Conservation (phyloP, 176 grass and related monocot species). For the Ensete ventricosum region DNA sequence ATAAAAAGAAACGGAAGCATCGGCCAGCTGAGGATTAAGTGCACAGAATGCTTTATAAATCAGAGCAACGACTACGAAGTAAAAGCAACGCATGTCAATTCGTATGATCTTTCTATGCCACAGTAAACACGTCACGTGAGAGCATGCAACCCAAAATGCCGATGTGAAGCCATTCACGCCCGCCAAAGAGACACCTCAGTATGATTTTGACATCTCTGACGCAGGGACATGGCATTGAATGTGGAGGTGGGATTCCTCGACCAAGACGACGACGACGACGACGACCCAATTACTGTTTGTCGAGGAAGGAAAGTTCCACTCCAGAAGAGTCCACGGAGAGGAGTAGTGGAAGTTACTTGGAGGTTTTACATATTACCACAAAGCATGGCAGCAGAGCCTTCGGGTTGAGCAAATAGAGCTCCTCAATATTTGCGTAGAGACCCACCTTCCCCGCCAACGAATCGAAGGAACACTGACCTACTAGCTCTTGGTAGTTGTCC, state of each 20-base stretch:
- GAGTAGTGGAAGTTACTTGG: neutral
- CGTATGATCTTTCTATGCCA: no score
- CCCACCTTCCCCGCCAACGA: conserved; percentile 60
- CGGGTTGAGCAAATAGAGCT: conserved; percentile 55
- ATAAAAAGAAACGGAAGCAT: no score
- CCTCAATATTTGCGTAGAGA: conserved; percentile 38
- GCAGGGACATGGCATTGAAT: neutral
- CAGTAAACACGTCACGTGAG: no score
- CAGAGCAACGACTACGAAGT: no score
- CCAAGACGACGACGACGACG: no score
- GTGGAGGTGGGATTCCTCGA: neutral
- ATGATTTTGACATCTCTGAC: neutral
- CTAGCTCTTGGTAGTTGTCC: conserved; percentile 40
- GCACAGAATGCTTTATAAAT: no score
- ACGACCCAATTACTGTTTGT: neutral
- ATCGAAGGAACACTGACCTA: conserved; percentile 46
- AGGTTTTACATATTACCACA: conserved; percentile 52
- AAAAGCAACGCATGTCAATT: no score
- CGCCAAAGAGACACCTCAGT: neutral
- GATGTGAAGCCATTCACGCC: neutral
- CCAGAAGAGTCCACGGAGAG: neutral
- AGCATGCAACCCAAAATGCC: neutral
- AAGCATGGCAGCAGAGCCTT: conserved; percentile 71
- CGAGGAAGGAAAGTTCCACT: neutral
- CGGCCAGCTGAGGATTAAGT: no score